These are phyloP conservation scores for Capsella bursapastoris DNA, from an alignment of 345 rosid species.

Conservation along the genomic window DNA sequence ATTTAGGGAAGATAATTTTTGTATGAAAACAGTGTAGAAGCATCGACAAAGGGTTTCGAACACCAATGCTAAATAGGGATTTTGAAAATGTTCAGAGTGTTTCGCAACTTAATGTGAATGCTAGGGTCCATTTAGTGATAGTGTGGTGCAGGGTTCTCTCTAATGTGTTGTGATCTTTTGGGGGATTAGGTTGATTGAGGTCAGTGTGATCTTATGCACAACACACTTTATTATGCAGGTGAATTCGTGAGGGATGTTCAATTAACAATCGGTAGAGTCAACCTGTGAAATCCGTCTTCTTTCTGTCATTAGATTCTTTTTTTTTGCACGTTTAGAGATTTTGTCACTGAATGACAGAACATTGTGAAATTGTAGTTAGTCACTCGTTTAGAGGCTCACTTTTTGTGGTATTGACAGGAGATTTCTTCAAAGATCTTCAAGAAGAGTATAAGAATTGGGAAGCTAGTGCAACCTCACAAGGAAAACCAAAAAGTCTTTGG, in stretches of 20 bases:
- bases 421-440: conserved; percentile 89
- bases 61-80: conserved; percentile 19
- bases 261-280: conserved; percentile 78
- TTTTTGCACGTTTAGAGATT: conserved; percentile 16
- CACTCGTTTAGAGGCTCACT: conserved; percentile 19
- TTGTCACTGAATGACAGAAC: not conserved
- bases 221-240: conserved; percentile 85
- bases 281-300: conserved; percentile 22
- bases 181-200: conserved; percentile 39
- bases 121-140: not conserved
- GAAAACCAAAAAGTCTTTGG: conserved; percentile 94
- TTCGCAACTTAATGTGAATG: not conserved
- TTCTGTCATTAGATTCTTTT: conserved; percentile 21
- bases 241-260: conserved; percentile 86
- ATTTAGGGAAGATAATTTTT: not conserved
- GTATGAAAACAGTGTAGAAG: not conserved
- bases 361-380: not conserved
- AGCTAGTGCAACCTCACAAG: conserved; percentile 70
- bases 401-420: conserved; percentile 59
- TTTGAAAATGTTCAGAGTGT: not conserved
- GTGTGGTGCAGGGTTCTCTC: conserved; percentile 17
- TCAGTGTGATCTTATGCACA: conserved; percentile 59
- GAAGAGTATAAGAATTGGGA: conserved; percentile 93
- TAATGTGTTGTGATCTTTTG: conserved; percentile 29
- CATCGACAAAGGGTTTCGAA: not conserved